These are phyloP conservation scores for Pseudozyma thailandica DNA, from an alignment of 1,284 basidiomycete genomes.

Conservation along the genomic window DNA sequence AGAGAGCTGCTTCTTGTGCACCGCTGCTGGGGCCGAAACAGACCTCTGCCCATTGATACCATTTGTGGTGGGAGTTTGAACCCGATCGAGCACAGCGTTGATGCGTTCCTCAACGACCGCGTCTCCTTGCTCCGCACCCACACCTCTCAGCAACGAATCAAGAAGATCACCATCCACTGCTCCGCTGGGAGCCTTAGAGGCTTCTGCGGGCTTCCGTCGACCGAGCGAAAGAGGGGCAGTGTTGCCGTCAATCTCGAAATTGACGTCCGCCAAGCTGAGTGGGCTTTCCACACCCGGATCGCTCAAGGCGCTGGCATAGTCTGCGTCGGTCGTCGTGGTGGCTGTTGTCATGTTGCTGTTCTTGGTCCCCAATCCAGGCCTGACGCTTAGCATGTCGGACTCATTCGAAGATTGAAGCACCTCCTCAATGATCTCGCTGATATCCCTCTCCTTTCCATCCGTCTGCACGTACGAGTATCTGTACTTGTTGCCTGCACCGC, in stretches of 20 bases:
- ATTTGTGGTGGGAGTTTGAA: conserved; percentile 18
- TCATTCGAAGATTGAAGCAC: conserved; percentile 69
- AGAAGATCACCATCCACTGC: conserved; percentile 36
- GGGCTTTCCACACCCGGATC: conserved; percentile 30
- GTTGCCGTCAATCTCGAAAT: conserved; percentile 25
- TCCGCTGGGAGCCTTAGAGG: not conserved
- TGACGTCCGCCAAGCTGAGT: conserved; percentile 47
- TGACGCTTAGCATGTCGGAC: conserved; percentile 1
- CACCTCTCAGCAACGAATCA: conserved; percentile 34
- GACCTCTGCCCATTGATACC: not conserved
- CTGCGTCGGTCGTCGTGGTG: conserved; percentile 25
- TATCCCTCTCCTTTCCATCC: conserved; percentile 83
- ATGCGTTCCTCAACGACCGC: conserved; percentile 51
- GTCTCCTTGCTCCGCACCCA: conserved; percentile 5
- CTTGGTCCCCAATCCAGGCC: conserved; percentile 32
- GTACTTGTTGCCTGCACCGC: conserved; percentile 75
- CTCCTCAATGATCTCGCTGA: conserved; percentile 88
- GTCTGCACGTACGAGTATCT: conserved; percentile 92
- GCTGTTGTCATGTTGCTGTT: conserved; percentile 6
- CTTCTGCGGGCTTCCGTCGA: conserved; percentile 1
- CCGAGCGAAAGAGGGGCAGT: conserved; percentile 23
- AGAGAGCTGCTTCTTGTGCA: conserved; percentile 49
- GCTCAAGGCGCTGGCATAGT: conserved; percentile 47
- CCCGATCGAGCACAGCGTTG: conserved; percentile 53
- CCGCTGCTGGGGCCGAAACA: conserved; percentile 3